These are phyloP conservation scores for Hymenoscyphus occultus DNA, from an alignment of 2,329 filamentous ascomycete species.

Conservation along the genomic window DNA sequence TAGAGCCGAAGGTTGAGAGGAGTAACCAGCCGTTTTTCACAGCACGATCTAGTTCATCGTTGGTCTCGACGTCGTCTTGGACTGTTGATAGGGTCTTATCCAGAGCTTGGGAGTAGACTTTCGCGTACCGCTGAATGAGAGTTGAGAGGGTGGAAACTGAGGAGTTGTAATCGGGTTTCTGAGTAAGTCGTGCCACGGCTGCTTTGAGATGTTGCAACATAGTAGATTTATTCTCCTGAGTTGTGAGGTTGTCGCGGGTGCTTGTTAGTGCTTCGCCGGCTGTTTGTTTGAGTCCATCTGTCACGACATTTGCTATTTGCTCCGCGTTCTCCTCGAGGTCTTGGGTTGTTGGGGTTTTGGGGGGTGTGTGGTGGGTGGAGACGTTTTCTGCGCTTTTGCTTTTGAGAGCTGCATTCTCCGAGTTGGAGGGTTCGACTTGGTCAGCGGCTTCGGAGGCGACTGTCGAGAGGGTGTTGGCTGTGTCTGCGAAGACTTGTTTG, in stretches of 20 bases:
- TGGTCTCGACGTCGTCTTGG: constrained; percentile 69
- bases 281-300: constrained; percentile 46
- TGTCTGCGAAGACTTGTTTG: constrained; percentile 82
- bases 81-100: constrained; percentile 64
- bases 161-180: constrained; percentile 77
- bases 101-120: constrained; percentile 71
- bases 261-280: constrained; percentile 64
- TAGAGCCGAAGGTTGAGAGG: constrained; percentile 74
- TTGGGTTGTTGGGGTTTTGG: constrained; percentile 53
- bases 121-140: constrained; percentile 74
- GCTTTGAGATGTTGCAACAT: constrained; percentile 74
- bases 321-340: constrained; percentile 59
- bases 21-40: constrained; percentile 79
- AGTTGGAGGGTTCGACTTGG: constrained; percentile 64
- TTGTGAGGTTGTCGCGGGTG: constrained; percentile 67
- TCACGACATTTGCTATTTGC: constrained; percentile 46
- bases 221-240: constrained; percentile 65
- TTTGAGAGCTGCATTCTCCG: constrained; percentile 44
- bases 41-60: constrained; percentile 71
- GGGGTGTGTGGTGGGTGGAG: constrained; percentile 44
- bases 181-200: constrained; percentile 69
- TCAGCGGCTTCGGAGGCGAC: constrained; percentile 73
- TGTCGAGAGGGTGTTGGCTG: constrained; percentile 73
- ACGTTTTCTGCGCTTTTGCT: background rate
- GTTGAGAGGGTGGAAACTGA: constrained; percentile 77